Base-by-base conservation (phyloP, 164 flowering plant species). In the Sextonia rubra region DNA sequence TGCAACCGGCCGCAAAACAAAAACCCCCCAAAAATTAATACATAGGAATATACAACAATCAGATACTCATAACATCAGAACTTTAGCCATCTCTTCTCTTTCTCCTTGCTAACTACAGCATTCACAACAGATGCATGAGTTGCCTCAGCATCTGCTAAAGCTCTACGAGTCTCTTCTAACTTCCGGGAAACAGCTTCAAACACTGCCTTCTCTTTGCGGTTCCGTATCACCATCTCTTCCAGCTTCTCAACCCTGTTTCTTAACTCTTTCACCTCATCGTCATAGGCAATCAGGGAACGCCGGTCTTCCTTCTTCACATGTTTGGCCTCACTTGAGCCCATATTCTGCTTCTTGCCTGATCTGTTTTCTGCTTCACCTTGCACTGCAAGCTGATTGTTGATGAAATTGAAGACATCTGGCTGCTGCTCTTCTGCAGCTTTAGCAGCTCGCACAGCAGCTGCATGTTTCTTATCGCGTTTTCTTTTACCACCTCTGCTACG, bases 1-100 rank as follows among this genome's bases (percentile, higher is more conserved):
- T 37, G 44, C 44, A 37, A 37, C 44, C 8, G 44, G 44, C 44
- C 44, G 6, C 1, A 7, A 37, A 32, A 37, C 9, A 37, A 37
- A 37, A 37, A 0, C 44, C 44, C 44, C 44, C 44, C 5, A 37
- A 37, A 37, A 37, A 17, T 52, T 52, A 52, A 18, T 15, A 17
- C n/a, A 18, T 52, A 52, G 58, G 58, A 52, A 52, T 52, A 14
- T 52, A 52, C 58, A 52, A 52, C 4, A 3, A 52, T 20, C 14
- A 66, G 20, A 37, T 12, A 24, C 37, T 66, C 48, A 20, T 5
- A 17, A 20, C 47, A 17, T 83, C 83, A 92, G 77, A 94, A 94
- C 76, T 93, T 94, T 7, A 92, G 92, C 99, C 97, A 93, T 71
- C 80, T 86, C 82, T 91, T 91, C 83, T 94, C 97, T 71, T 89